These are phyloP conservation scores for Gaeumannomyces sp. DNA, from an alignment of 2,329 filamentous ascomycete species.

Conservation along the genomic window DNA sequence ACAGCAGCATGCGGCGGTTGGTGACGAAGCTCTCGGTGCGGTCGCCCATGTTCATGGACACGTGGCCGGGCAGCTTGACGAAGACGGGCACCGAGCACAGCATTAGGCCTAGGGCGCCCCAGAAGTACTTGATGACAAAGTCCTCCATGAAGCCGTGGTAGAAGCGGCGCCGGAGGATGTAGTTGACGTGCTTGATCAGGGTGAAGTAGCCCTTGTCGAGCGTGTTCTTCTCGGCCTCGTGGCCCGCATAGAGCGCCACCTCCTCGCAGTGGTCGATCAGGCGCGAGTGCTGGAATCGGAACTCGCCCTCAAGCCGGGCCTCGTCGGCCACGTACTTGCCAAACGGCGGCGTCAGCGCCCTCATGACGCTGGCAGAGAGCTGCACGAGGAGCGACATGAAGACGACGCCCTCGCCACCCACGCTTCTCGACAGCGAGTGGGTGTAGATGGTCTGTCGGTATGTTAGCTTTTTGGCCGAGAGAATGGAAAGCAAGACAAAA, in stretches of 20 bases:
- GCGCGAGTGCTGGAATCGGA: slow-evolving; percentile 88
- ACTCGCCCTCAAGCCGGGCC: slow-evolving; percentile 88
- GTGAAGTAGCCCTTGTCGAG: slow-evolving; percentile 99
- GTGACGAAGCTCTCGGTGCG: slow-evolving; percentile 79
- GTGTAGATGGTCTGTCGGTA: slow-evolving; percentile 71
- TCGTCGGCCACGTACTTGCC: slow-evolving; percentile 98
- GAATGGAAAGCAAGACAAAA: slow-evolving; percentile 14
- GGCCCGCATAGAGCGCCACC: slow-evolving; percentile 83
- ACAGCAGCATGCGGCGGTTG: slow-evolving; percentile 84
- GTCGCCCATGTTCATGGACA: slow-evolving; percentile 62
- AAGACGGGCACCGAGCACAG: slow-evolving; percentile 95
- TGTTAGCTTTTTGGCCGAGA: slow-evolving; percentile 14
- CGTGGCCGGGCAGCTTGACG: slow-evolving; percentile 76
- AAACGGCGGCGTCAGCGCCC: slow-evolving; percentile 89
- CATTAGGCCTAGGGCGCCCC: slow-evolving; percentile 86
- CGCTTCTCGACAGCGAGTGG: slow-evolving; percentile 84
- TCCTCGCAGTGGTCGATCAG: slow-evolving; percentile 96
- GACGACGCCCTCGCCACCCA: slow-evolving; percentile 93
- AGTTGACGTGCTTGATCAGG: slow-evolving; percentile 97
- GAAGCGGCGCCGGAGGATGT: slow-evolving; percentile 81
- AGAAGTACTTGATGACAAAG: slow-evolving; percentile 99
- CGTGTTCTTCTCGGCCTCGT: slow-evolving; percentile 91
- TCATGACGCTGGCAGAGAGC: slow-evolving; percentile 86
- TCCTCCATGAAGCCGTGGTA: slow-evolving; percentile 99
- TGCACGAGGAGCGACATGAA: slow-evolving; percentile 94